Base-by-base conservation (phyloP, 1,139 yeast genomes). In the Yamadazyma dushanensis region DNA sequence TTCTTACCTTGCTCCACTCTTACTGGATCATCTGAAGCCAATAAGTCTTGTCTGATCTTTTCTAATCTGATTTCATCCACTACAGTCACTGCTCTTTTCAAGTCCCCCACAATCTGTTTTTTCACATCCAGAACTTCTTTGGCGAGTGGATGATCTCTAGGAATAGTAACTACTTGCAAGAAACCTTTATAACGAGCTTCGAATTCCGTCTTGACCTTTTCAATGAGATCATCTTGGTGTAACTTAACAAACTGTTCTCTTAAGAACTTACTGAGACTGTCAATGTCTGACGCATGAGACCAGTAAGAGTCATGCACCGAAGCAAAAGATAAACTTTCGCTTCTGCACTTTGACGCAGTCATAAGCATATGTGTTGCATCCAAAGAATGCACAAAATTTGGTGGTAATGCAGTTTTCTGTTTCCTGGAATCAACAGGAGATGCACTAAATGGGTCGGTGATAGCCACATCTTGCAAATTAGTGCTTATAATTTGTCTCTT, bases 261-360 rank as follows among this genome's bases (percentile, higher is more conserved):
- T 44, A 92, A 67, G 32, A 75, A 66, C n/a, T 51, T 53, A 57
- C 83, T 88, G 94, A 92, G 83, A 6, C 51, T 56, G 45, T 81
- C 83, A 22, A 92, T 80, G 55, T 87, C 94, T 27, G 79, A 68
- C 1, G 98, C 97, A 59, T 94, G 98, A 0, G 98, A 89, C 99
- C 99, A 92, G 58, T 87, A 92, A 1, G 97, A 90, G 59, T 92
- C 99, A 61, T 92, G 99, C 22, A 92, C 99, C 0, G 97, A 83
- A 0, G 98, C 97, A 70, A 94, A 92, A n/a, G 80, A 69, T 37
- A 92, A 59, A 0, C 76, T 79, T 4, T 58, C 56, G 31, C 78
- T 71, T n/a, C 83, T 79, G 59, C 97, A 89, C 16, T 79, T 80
- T 32, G 79, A 70, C 0, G 97, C 95, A 8, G 96, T 84, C 73